phyloP scores from a whole-genome alignment of 305 asterid species.

The Plantago lanceolata region DNA sequence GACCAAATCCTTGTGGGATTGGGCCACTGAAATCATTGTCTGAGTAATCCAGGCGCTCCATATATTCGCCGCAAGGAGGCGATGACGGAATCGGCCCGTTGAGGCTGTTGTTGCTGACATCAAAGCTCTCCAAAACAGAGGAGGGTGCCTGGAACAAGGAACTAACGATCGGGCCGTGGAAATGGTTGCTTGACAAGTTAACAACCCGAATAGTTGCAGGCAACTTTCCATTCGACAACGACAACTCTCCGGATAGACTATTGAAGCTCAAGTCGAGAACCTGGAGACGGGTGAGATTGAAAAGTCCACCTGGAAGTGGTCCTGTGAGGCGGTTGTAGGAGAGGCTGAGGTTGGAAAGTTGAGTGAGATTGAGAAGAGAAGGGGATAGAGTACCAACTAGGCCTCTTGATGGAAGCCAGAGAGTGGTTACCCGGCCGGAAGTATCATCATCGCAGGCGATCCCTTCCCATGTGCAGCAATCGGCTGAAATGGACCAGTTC shows the following conservation, averaged over 20 bases:
- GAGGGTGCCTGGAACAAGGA: constrained; percentile 44
- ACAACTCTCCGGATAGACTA: constrained; percentile 49
- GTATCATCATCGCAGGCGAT: constrained; percentile 49
- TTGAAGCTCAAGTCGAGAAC: constrained; percentile 66
- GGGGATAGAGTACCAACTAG: constrained; percentile 50
- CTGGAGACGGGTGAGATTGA: constrained; percentile 38
- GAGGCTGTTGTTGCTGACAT: constrained; percentile 73
- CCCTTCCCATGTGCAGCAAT: constrained; percentile 91
- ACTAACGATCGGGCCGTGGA: constrained; percentile 44
- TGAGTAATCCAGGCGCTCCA: constrained; percentile 57
- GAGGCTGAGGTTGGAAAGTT: constrained; percentile 47
- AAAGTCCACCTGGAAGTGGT: constrained; percentile 47
- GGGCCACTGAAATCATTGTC: constrained; percentile 56
- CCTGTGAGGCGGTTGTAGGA: constrained; percentile 56
- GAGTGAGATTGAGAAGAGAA: constrained; percentile 41
- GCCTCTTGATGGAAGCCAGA: constrained; percentile 63
- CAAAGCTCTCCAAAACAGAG: constrained; percentile 41
- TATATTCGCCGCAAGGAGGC: constrained; percentile 39
- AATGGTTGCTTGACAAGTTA: constrained; percentile 65
- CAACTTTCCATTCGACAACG: constrained; percentile 25
- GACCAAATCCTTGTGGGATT: constrained; percentile 46
- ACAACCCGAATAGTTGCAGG: constrained; percentile 32
- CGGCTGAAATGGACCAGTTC: constrained; percentile 50
- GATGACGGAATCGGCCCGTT: constrained; percentile 53
- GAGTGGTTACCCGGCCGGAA: constrained; percentile 46